Percentiles rank a stretch among this genome's conserved stretches.
Evolutionary conservation across 257 asterid species (phyloP).

Genomic region (Forsythia suspensa): DNA sequence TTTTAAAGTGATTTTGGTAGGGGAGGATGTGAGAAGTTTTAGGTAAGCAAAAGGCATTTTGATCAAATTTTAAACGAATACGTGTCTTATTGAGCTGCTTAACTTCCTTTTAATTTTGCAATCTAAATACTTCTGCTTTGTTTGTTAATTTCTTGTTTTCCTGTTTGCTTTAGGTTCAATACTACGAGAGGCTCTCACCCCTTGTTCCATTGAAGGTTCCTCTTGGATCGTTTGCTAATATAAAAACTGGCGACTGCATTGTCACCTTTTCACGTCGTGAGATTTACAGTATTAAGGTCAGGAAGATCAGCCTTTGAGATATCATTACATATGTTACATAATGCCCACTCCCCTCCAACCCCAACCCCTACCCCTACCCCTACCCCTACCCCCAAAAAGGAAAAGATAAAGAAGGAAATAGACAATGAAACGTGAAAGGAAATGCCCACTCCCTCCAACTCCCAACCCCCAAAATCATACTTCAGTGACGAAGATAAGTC

Average conservation of each 20-base stretch:
- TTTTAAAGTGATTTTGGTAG: not conserved
- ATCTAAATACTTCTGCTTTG: not conserved
- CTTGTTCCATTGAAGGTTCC: constrained; percentile 74
- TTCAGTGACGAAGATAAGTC: too few relatives aligned
- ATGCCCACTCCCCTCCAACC: not conserved
- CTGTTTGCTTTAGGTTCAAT: constrained; percentile 58
- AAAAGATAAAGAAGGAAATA: not conserved
- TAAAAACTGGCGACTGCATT: constrained; percentile 83
- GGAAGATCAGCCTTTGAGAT: constrained; percentile 15
- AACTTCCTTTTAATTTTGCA: not conserved
- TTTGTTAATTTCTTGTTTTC: constrained; percentile 1
- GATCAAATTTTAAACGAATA: not conserved
- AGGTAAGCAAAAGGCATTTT: not conserved
- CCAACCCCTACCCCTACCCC: too few relatives aligned
- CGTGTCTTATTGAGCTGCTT: not conserved
- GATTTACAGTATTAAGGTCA: constrained; percentile 79
- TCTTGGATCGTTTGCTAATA: constrained; percentile 70
- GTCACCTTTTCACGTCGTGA: constrained; percentile 85
- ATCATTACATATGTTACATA: not conserved
- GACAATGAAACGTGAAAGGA: not conserved
- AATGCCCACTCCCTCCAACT: not conserved
- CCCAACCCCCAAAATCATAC: too few relatives aligned
- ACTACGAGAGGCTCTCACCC: constrained; percentile 96
- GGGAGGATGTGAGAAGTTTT: not conserved
- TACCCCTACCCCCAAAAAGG: not conserved